Percentiles rank a stretch among this genome's conserved stretches.
Conservation (phyloP, 495 filamentous ascomycete species). For the Hyphodiscus hymeniophilus region DNA sequence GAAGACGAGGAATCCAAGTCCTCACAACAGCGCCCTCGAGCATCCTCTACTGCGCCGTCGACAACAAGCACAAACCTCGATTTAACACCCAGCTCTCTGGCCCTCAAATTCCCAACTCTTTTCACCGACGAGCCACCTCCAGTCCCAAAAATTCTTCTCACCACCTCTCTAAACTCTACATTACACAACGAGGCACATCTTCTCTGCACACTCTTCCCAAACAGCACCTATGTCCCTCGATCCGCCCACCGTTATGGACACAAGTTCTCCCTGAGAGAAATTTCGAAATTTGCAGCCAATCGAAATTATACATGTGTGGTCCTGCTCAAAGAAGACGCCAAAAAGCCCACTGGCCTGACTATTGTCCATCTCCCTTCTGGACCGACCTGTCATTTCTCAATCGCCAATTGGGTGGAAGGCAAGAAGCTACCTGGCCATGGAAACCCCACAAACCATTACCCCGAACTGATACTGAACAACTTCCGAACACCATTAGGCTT, state of each 20-base stretch:
- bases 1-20: slow-evolving; percentile 31
- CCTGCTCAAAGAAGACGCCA: slow-evolving; percentile 77
- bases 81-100: slow-evolving; percentile 58
- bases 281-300: slow-evolving; percentile 73
- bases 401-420: slow-evolving; percentile 80
- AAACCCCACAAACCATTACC: slow-evolving; percentile 78
- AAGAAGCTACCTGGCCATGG: slow-evolving; percentile 82
- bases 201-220: slow-evolving; percentile 75
- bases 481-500: slow-evolving; percentile 91
- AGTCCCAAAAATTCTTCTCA: slow-evolving; percentile 78
- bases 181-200: slow-evolving; percentile 74
- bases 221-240: slow-evolving; percentile 78
- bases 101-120: slow-evolving; percentile 72
- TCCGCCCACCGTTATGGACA: slow-evolving; percentile 70
- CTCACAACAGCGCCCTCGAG: slow-evolving; percentile 19
- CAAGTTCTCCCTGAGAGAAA: slow-evolving; percentile 85
- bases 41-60: slow-evolving; percentile 43
- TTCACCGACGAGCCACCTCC: slow-evolving; percentile 54
- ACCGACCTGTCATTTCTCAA: slow-evolving; percentile 79
- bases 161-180: slow-evolving; percentile 76
- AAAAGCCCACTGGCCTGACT: slow-evolving; percentile 66
- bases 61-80: slow-evolving; percentile 64
- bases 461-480: slow-evolving; percentile 90
- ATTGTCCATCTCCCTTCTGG: slow-evolving; percentile 77
- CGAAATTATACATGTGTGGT: slow-evolving; percentile 72